Base-by-base conservation (phyloP, 2,329 filamentous ascomycete genomes). In the Aspergillus sp. region DNA sequence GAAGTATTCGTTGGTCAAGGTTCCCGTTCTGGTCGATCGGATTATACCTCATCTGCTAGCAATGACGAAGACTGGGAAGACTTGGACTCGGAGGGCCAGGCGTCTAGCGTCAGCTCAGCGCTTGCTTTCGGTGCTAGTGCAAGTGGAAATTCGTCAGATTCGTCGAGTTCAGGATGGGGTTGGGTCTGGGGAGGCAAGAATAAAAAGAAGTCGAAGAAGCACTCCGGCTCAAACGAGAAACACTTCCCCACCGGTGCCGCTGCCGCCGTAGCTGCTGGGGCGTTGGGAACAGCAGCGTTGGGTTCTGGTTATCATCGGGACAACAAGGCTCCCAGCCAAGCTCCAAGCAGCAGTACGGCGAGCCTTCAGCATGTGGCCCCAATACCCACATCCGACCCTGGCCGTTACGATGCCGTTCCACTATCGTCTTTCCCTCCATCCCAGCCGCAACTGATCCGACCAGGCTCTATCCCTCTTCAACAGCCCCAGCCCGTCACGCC, bases 401-500 rank as follows among this genome's bases (percentile, higher is more conserved):
- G 75, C 19, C 80, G 76, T 24, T 88, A 88, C 64, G 87, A 90
- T 62, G 83, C 80, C 49, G 76, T 74, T 24, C 65, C 65, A 3
- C 57, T 68, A 42, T 66, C 69, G 30, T 64, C 71, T 4, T 65
- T 64, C 4, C 64, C 67, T 17, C 60, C 56, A 27, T 52, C 47
- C 5, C 64, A 73, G 52, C 68, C 73, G 24, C 64, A 70, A 19
- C 55, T 72, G 8, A 66, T 75, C 41, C 80, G 84, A 42, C 83
- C 87, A 5, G 84, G 79, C 5, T 80, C 85, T 0, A 82, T 91
- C 33, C 86, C 87, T 11, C 80, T 97, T n/a, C 89, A 95, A 70
- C 91, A 96, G 66, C 93, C 93, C 2, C 88, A 92, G 65, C 93
- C 93, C 2, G 83, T 90, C 58, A 81, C 83, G 2, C 90, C 90